Evolutionary conservation across 345 rosid species (phyloP), one percentile per base, ranked within the genome.

Genomic region (rapeseed (Brassica napus)): DNA sequence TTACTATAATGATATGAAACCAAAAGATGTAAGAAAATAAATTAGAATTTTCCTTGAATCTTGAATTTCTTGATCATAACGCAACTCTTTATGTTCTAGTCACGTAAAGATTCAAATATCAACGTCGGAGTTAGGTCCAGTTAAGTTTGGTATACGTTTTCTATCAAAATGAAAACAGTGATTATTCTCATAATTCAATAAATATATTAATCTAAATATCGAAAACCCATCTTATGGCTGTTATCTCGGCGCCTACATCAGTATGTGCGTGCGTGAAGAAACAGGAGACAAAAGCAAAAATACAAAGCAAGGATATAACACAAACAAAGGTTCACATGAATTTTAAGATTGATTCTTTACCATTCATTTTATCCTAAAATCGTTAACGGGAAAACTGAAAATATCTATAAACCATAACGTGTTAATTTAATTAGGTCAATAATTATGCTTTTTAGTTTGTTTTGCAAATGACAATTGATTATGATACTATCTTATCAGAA

Each of bases 61-160:
- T 72, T 14, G 72, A 79, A 60, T 73, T 63, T 72, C 57, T 72
- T 73, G 57, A 79, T 57, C 58, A 73, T 68, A 73, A 59, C 73
- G 77, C 77, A 66, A 69, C 28, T 24, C 70, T 74, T 60, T 61
- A 63, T 15, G 23, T 49, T 49, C 52, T 64, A 69, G 12, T 75
- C 76, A 75, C 72, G 79, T 26, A 69, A 75, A 62, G 55, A 75
- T 63, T 62, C 76, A 79, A 79, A 42, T 59, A 73, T 73, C 74
- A 79, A 79, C 78, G 23, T 79, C 34, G 82, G 64, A 79, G 69
- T 79, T 79, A 62, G 82, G 78, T 74, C 78, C 82, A 68, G 0
- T 74, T 24, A 74, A 74, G 82, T 79, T 74, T 62, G 71, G 75
- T 68, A 69, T 61, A 73, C 75, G 74, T 73, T 68, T 63, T 68